Conservation (phyloP, 495 filamentous ascomycete species). For the Aspergillus kassunensis region DNA sequence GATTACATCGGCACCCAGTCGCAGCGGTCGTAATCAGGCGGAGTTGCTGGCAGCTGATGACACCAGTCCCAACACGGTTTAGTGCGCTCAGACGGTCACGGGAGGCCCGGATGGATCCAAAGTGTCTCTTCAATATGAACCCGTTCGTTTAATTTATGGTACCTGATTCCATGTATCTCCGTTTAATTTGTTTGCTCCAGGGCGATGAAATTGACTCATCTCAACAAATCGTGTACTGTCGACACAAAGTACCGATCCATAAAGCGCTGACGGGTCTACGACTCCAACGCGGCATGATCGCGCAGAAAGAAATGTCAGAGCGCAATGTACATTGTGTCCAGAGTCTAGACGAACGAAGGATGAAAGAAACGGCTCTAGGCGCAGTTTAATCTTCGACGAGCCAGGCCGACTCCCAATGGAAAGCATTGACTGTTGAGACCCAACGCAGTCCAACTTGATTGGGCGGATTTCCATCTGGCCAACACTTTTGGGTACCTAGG, state of each 20-base stretch:
- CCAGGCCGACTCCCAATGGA: slow-evolving; percentile 11
- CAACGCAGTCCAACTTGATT: slow-evolving; percentile 13
- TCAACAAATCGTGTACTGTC: not conserved
- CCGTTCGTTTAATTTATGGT: slow-evolving; percentile 1
- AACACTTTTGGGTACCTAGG: slow-evolving; percentile 6
- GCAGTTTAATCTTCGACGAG: slow-evolving; percentile 8
- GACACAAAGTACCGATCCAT: no score
- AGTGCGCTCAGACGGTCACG: slow-evolving; percentile 32
- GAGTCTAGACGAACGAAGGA: slow-evolving; percentile 2
- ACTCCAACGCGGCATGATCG: slow-evolving; percentile 1
- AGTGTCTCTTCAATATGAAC: no score
- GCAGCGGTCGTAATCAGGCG: slow-evolving; percentile 21
- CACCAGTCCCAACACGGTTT: slow-evolving; percentile 21
- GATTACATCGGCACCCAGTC: slow-evolving; percentile 15
- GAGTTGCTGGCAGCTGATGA: slow-evolving; percentile 25
- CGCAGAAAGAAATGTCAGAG: not conserved
- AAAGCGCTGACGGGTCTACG: not conserved
- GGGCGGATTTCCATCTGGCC: slow-evolving; percentile 9
- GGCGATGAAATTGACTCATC: not conserved
- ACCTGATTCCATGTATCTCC: not conserved
- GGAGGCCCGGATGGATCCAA: slow-evolving; percentile 16
- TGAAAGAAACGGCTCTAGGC: slow-evolving; percentile 3
- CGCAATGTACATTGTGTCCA: no score
- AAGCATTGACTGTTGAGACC: slow-evolving; percentile 7
- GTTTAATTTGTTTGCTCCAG: slow-evolving; percentile 3